Evolutionary conservation across 768 basidiomycete species (phyloP).

Genomic region (Kwoniella dendrophila): DNA sequence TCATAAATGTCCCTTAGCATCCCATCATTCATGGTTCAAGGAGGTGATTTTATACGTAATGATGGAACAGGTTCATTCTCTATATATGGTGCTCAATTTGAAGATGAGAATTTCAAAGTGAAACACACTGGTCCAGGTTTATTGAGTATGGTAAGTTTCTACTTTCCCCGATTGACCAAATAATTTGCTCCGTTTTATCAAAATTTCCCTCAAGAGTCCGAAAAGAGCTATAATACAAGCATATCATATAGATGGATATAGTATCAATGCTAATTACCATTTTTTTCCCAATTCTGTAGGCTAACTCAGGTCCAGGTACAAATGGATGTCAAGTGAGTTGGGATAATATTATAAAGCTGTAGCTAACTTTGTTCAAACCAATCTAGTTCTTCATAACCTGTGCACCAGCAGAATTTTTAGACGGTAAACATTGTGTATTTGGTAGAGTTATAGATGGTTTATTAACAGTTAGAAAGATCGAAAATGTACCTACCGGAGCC

Average conservation of each 20-base stretch:
- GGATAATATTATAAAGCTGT: neutral
- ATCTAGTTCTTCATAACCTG: constrained; percentile 93
- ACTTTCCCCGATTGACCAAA: neutral
- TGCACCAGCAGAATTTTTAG: constrained; percentile 90
- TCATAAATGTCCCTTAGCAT: constrained; percentile 29
- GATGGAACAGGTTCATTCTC: constrained; percentile 96
- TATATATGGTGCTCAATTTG: constrained; percentile 94
- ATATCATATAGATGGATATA: too few relatives aligned
- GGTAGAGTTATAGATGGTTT: constrained; percentile 68
- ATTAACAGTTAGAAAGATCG: constrained; percentile 93
- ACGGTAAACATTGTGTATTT: constrained; percentile 61
- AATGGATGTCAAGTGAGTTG: constrained; percentile 76
- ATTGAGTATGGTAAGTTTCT: constrained; percentile 75
- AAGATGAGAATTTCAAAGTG: constrained; percentile 94
- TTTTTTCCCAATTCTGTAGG: constrained; percentile 60
- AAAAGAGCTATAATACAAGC: too few relatives aligned
- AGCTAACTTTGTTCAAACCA: neutral
- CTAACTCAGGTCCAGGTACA: constrained; percentile 90
- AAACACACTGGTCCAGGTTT: constrained; percentile 85
- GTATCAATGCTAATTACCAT: constrained; percentile 3
- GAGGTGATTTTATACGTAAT: constrained; percentile 90
- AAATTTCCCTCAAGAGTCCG: too few relatives aligned
- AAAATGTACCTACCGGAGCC: constrained; percentile 78
- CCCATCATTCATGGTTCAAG: constrained; percentile 88
- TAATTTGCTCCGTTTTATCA: too few relatives aligned